Base-by-base conservation (phyloP, 352 stramenopile species). In the Phytopythium cucurbitacearum region DNA sequence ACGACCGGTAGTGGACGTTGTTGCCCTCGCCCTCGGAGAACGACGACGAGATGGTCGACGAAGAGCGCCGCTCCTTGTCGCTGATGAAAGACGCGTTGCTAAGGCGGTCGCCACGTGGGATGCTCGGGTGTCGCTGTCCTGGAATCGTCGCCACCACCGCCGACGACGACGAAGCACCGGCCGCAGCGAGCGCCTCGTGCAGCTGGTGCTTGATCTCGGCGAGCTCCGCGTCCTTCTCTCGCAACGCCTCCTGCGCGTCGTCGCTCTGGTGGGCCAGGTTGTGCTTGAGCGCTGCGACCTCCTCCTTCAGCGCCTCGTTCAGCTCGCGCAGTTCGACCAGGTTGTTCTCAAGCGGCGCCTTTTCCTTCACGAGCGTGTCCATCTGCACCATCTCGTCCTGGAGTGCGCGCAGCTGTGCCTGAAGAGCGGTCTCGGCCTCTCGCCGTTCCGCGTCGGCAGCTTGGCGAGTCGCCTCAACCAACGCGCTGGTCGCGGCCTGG, bases 161-260 rank as follows among this genome's bases (percentile, higher is more conserved):
- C 21, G 21, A 28, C 21, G 21, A 28, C 21, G 21, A 28, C 21
- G 67, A 57, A 3, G 60, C 54, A 13, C 60, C 73, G 38, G 48
- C 21, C 40, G 63, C 52, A 40, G 67, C 53, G 11, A 65, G 47
- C 2, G 75, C 66, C 12, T 69, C 57, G n/a, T 85, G 60, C 10
- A 91, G 61, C 44, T 87, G 64, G 43, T 69, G 70, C 2, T 57
- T 68, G 36, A 91, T 65, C 41, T 76, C 45, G 5, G 48, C 61
- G 8, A 89, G 64, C 52, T 91, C 74, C 7, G 61, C 39, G 36
- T 88, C 67, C 55, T 89, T 89, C 15, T 62, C 59, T 43, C 73
- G 57, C 41, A 87, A 55, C 51, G 71, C 69, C 51, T 84, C 63
- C 36, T 71, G 60, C 7, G 69, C 62, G 1, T 57, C 55, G 21